Evolutionary conservation across 2,329 filamentous ascomycete species (phyloP).

Genomic region (Aspergillus sp.): DNA sequence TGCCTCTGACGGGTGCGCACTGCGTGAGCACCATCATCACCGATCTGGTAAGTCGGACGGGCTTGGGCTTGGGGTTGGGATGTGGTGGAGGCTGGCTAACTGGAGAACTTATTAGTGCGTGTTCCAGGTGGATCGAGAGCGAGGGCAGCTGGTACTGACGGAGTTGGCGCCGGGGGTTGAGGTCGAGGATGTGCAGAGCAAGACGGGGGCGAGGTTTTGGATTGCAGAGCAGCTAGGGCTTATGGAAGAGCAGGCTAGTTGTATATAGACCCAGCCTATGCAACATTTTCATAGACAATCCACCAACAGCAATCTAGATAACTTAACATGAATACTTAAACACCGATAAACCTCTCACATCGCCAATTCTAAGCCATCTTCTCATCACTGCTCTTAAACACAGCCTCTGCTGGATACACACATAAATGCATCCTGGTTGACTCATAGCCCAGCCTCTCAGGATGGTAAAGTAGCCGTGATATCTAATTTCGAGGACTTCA

Average conservation of each 20-base stretch:
- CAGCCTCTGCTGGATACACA: too few species aligned
- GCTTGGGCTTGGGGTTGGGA: background rate
- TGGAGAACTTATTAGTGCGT: constrained; percentile 56
- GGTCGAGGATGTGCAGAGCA: constrained; percentile 58
- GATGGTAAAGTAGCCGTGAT: too few species aligned
- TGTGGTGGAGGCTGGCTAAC: constrained; percentile 1
- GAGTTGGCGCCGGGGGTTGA: constrained; percentile 61
- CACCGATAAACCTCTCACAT: too few species aligned
- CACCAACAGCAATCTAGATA: too few species aligned
- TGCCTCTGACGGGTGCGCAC: constrained; percentile 57
- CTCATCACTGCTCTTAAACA: too few species aligned
- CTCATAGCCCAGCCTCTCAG: too few species aligned
- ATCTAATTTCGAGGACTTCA: too few species aligned
- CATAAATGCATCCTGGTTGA: too few species aligned
- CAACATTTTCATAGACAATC: too few species aligned
- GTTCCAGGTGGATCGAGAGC: constrained; percentile 61
- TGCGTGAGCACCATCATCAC: constrained; percentile 66
- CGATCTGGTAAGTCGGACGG: constrained; percentile 50
- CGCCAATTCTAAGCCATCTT: too few species aligned
- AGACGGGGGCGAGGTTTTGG: constrained; percentile 60
- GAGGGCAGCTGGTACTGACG: constrained; percentile 42
- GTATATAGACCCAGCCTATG: too few species aligned
- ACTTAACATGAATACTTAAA: too few species aligned
- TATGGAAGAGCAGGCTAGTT: constrained; percentile 40
- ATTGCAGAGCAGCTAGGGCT: constrained; percentile 50